Evolutionary conservation across 2,329 filamentous ascomycete genomes (phyloP).

Genomic region (Botrytis deweyae): DNA sequence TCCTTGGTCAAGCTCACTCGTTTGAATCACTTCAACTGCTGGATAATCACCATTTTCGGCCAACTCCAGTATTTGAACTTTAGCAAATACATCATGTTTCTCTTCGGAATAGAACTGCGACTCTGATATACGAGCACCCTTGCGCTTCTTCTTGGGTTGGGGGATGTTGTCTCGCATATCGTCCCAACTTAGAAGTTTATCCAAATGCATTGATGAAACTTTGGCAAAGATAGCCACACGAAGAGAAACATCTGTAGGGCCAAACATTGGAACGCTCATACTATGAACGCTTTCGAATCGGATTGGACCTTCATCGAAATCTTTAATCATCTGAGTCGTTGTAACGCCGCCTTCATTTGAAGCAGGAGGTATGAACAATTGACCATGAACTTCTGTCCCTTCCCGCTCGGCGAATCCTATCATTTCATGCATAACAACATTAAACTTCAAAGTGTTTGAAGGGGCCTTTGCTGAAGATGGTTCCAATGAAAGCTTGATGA

Average conservation of each 20-base stretch:
- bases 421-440: slow-evolving; percentile 97
- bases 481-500: slow-evolving; percentile 86
- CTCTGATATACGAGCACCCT: slow-evolving; percentile 72
- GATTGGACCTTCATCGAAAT: slow-evolving; percentile 89
- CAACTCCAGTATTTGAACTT: slow-evolving; percentile 86
- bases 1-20: slow-evolving; percentile 77
- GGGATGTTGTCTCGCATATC: slow-evolving; percentile 84
- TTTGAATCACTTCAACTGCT: slow-evolving; percentile 89
- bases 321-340: slow-evolving; percentile 89
- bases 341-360: slow-evolving; percentile 90
- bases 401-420: slow-evolving; percentile 93
- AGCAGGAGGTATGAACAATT: slow-evolving; percentile 91
- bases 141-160: slow-evolving; percentile 54
- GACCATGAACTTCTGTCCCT: slow-evolving; percentile 91
- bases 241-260: slow-evolving; percentile 70
- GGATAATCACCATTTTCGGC: slow-evolving; percentile 88
- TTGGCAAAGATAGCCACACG: slow-evolving; percentile 89
- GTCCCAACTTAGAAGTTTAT: slow-evolving; percentile 97
- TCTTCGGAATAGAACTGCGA: slow-evolving; percentile 92
- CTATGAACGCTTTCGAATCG: slow-evolving; percentile 97
- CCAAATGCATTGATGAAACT: slow-evolving; percentile 89
- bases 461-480: slow-evolving; percentile 92
- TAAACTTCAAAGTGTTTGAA: slow-evolving; percentile 92
- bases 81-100: slow-evolving; percentile 86
- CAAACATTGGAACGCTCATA: slow-evolving; percentile 86